A percentile compares a stretch with the other conserved stretches of the same genome.
phyloP scores from a whole-genome alignment of 2,329 filamentous ascomycete species.

The Arthrobotrys pseudoclavata region DNA sequence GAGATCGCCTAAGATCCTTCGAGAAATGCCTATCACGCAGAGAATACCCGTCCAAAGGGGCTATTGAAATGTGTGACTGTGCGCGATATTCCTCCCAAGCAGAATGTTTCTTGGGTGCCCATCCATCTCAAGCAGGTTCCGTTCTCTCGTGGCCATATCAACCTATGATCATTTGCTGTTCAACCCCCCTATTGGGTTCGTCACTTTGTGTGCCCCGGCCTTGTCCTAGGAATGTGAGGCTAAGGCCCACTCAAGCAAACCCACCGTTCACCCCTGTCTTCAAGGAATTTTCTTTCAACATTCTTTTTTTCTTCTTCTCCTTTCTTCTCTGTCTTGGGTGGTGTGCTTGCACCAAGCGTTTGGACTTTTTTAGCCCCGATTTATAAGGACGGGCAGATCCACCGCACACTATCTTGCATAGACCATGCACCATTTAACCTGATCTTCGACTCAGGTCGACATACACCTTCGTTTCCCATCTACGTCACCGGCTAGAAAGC shows the following conservation, averaged over 20 bases:
- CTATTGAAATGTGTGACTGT: conserved; percentile 16
- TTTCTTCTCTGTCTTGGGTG: conserved; percentile 21
- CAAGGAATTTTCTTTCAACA: conserved; percentile 57
- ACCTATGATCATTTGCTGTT: conserved; percentile 31
- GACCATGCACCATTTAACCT: conserved; percentile 55
- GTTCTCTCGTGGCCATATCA: conserved; percentile 33
- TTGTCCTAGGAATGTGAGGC: conserved; percentile 56
- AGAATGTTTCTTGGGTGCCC: conserved; percentile 29
- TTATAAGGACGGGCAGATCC: conserved; percentile 60
- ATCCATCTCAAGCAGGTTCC: conserved; percentile 12
- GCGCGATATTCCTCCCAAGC: conserved; percentile 28
- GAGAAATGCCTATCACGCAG: conserved; percentile 47
- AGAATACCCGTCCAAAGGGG: conserved; percentile 35
- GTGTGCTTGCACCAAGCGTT: conserved; percentile 30
- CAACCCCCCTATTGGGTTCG: conserved; percentile 50
- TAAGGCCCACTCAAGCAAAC: conserved; percentile 47
- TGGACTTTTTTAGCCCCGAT: conserved; percentile 56
- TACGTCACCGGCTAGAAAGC: conserved; percentile 24
- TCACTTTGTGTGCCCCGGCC: conserved; percentile 48
- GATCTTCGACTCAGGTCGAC: conserved; percentile 56
- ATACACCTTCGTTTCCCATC: conserved; percentile 29
- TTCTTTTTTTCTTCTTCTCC: conserved; percentile 41
- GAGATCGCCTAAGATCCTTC: conserved; percentile 46
- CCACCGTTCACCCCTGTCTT: conserved; percentile 25
- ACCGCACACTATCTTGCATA: conserved; percentile 53